Evolutionary conservation across 2,329 filamentous ascomycete genomes (phyloP).

Genomic region (Diaporthe australafricana): DNA sequence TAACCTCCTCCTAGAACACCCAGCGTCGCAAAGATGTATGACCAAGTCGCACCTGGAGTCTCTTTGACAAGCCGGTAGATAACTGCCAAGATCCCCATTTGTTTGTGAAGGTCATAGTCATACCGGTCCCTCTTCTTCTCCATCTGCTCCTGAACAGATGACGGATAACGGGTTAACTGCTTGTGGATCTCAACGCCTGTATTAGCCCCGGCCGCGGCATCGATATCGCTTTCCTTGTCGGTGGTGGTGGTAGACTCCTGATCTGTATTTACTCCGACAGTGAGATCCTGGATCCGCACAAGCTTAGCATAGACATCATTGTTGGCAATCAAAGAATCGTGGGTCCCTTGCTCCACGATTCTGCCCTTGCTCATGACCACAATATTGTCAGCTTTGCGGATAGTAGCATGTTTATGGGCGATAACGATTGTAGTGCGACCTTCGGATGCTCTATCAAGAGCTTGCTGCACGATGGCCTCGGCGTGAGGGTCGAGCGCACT

Average conservation of each 20-base stretch:
- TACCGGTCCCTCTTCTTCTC: not conserved
- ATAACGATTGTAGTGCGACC: conserved; percentile 76
- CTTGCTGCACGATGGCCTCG: conserved; percentile 61
- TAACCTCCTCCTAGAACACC: conserved; percentile 3
- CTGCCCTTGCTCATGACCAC: conserved; percentile 48
- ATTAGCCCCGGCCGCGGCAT: not conserved
- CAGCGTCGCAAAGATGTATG: not conserved
- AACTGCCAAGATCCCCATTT: not conserved
- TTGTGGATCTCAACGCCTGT: not conserved
- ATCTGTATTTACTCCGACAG: conserved; percentile 9
- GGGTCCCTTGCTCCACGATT: conserved; percentile 48
- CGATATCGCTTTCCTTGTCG: conserved; percentile 29
- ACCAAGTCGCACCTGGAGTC: not conserved
- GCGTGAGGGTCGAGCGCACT: conserved; percentile 69
- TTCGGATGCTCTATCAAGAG: conserved; percentile 56
- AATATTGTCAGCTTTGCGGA: conserved; percentile 55
- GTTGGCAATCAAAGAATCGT: conserved; percentile 28
- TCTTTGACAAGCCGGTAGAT: not conserved
- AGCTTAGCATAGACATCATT: conserved; percentile 42
- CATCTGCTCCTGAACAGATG: not conserved
- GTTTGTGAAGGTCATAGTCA: not conserved
- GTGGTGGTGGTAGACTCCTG: not conserved
- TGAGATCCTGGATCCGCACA: conserved; percentile 40
- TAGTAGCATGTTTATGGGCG: conserved; percentile 70
- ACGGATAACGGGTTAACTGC: not conserved